These are phyloP conservation scores for Candida alai DNA, from an alignment of 805 yeast species.

Conservation along the genomic window DNA sequence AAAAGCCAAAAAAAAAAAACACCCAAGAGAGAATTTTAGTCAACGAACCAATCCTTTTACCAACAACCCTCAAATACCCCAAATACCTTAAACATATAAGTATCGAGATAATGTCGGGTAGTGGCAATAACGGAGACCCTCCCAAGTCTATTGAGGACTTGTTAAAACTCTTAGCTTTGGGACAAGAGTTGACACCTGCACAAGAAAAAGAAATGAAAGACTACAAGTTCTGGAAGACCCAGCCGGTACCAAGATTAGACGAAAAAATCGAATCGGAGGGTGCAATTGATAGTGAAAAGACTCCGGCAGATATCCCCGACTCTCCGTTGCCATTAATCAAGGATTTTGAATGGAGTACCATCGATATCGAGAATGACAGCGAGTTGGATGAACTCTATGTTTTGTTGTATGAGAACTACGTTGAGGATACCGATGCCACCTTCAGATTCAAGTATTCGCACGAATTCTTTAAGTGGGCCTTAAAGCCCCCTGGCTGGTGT, in stretches of 20 bases:
- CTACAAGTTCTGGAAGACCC: slow-evolving; percentile 96
- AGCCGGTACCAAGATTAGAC: slow-evolving; percentile 82
- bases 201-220: slow-evolving; percentile 77
- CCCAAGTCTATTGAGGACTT: slow-evolving; percentile 54
- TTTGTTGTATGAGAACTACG: slow-evolving; percentile 83
- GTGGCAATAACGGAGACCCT: slow-evolving; percentile 9
- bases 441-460: slow-evolving; percentile 87
- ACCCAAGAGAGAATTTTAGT: no score
- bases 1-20: no score
- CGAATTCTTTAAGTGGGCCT: slow-evolving; percentile 86
- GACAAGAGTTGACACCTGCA: slow-evolving; percentile 50
- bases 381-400: slow-evolving; percentile 76
- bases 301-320: slow-evolving; percentile 67
- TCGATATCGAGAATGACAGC: slow-evolving; percentile 52
- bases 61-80: no score
- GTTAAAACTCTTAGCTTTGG: slow-evolving; percentile 49
- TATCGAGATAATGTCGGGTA: slow-evolving; percentile 10
- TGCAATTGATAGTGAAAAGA: slow-evolving; percentile 68
- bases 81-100: no score
- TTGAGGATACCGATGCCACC: slow-evolving; percentile 89
- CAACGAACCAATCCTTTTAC: no score
- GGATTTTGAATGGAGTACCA: slow-evolving; percentile 86
- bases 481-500: slow-evolving; percentile 90
- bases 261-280: slow-evolving; percentile 69
- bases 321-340: slow-evolving; percentile 66